A percentile compares a stretch with the other conserved stretches of the same genome.
phyloP scores from a whole-genome alignment of 2,329 filamentous ascomycete genomes.

The Fonsecaea multimorphosa region DNA sequence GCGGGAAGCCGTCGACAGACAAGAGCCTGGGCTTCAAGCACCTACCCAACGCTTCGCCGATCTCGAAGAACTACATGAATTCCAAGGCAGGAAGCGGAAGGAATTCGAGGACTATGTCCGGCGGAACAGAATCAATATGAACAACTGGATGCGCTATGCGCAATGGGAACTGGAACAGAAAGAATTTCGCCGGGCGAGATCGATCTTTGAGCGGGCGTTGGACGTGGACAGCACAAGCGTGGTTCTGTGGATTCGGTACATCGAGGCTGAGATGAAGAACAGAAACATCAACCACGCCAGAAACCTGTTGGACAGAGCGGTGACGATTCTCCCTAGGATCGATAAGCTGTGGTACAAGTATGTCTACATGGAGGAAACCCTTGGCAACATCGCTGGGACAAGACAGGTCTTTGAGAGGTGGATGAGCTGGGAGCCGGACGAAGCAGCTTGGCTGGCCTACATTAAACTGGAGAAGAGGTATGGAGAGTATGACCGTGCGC shows the following conservation, averaged over 20 bases:
- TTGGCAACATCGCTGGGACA: constrained; percentile 90
- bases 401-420: constrained; percentile 95
- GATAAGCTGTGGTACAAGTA: constrained; percentile 99
- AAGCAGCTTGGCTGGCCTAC: constrained; percentile 93
- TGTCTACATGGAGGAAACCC: constrained; percentile 97
- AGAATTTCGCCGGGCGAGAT: constrained; percentile 88
- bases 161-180: constrained; percentile 98
- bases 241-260: constrained; percentile 87
- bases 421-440: constrained; percentile 98
- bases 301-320: constrained; percentile 92
- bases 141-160: constrained; percentile 99
- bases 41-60: constrained; percentile 95
- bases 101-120: constrained; percentile 98
- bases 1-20: constrained; percentile 93
- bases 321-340: constrained; percentile 85
- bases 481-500: constrained; percentile 86
- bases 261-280: constrained; percentile 94
- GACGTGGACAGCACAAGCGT: constrained; percentile 90
- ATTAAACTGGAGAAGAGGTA: constrained; percentile 98
- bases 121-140: constrained; percentile 92
- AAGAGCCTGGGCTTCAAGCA: constrained; percentile 84
- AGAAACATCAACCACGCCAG: constrained; percentile 96
- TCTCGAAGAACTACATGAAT: constrained; percentile 96
- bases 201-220: constrained; percentile 91
- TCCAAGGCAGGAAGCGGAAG: constrained; percentile 91